Conservation (phyloP, 345 rosid genomes). For the Gossypium longicalyx region DNA sequence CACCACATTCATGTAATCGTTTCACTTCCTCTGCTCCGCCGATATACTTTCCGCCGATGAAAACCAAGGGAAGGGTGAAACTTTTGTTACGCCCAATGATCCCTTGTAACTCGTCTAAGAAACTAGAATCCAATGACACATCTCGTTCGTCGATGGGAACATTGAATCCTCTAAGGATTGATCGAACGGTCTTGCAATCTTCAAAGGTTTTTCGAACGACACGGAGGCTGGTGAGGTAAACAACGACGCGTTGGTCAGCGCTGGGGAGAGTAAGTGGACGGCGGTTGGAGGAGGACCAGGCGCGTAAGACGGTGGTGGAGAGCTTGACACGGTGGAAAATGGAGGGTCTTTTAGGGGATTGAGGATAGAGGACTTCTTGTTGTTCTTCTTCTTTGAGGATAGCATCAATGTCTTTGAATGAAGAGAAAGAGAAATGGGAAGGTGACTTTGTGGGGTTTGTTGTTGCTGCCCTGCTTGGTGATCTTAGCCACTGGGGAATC, state of each 20-base stretch:
- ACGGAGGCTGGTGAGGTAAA: constrained; percentile 78
- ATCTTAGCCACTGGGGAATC: too few relatives aligned
- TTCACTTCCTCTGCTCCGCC: constrained; percentile 51
- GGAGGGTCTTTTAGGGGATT: constrained; percentile 31
- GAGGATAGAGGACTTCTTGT: not conserved
- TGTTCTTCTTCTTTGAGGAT: constrained; percentile 30
- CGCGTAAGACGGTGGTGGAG: constrained; percentile 26
- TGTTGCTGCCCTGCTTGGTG: not conserved
- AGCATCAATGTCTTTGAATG: constrained; percentile 48
- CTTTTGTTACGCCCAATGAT: constrained; percentile 28
- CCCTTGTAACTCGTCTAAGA: constrained; percentile 48
- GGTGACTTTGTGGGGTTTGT: constrained; percentile 17
- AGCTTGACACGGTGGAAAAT: constrained; percentile 39
- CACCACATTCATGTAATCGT: constrained; percentile 39
- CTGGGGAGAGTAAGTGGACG: constrained; percentile 7
- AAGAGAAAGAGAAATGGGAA: constrained; percentile 37
- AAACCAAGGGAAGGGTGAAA: constrained; percentile 37
- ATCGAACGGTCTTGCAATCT: constrained; percentile 54
- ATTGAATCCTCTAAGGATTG: constrained; percentile 50
- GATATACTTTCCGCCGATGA: constrained; percentile 43
- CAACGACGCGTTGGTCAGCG: constrained; percentile 37
- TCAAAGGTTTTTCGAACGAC: constrained; percentile 70
- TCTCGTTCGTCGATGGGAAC: constrained; percentile 74
- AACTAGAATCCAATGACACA: constrained; percentile 58
- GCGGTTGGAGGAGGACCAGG: constrained; percentile 13